A percentile compares a stretch with the other conserved stretches of the same genome.
phyloP scores from a whole-genome alignment of 768 basidiomycete species.

The Boletus huronensis region DNA sequence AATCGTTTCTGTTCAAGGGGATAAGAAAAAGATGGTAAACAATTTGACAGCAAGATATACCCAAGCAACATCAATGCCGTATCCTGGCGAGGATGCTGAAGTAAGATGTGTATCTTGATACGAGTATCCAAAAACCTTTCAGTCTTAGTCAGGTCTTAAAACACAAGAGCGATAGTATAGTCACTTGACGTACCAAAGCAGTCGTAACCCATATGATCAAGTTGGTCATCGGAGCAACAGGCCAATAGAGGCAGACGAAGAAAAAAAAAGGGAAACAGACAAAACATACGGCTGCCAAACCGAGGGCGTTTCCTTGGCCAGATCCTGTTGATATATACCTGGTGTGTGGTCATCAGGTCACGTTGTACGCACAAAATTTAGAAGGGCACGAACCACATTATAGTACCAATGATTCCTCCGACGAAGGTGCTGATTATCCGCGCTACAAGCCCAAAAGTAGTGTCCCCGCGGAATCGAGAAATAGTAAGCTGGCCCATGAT shows the following conservation, averaged over 20 bases:
- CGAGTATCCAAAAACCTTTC: constrained; percentile 68
- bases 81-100: constrained; percentile 50
- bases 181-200: constrained; percentile 45
- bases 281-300: constrained; percentile 62
- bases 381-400: constrained; percentile 54
- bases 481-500: constrained; percentile 76
- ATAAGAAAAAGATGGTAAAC: not conserved
- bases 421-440: constrained; percentile 63
- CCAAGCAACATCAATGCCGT: constrained; percentile 71
- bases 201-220: constrained; percentile 65
- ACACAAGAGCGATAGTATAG: not conserved
- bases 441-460: constrained; percentile 58
- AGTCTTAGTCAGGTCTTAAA: not conserved
- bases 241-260: constrained; percentile 70
- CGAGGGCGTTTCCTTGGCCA: constrained; percentile 60
- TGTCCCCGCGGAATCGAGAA: constrained; percentile 72
- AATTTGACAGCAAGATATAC: constrained; percentile 31
- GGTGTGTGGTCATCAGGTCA: not conserved
- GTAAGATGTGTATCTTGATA: constrained; percentile 57
- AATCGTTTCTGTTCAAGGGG: constrained; percentile 50
- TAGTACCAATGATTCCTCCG: constrained; percentile 59
- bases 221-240: constrained; percentile 68
- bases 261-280: constrained; percentile 73
- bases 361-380: not conserved
- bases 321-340: constrained; percentile 72